A percentile compares a stretch with the other conserved stretches of the same genome.
Evolutionary conservation across 306 rosid species (phyloP).

Genomic region (Vachellia pachyceras): DNA sequence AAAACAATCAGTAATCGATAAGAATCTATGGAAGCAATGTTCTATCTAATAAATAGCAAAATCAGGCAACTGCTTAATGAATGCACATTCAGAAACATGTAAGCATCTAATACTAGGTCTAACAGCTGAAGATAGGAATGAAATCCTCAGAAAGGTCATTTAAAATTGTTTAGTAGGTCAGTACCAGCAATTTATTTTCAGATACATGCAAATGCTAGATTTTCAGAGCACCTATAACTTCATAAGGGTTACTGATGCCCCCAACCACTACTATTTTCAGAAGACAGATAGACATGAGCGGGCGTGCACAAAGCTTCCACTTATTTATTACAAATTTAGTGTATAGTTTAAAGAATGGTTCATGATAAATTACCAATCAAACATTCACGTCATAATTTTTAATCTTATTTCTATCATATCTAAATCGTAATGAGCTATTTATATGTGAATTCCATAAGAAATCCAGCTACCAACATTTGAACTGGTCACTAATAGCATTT

Average conservation of each 20-base stretch:
- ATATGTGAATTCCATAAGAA: background rate
- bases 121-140: background rate
- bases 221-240: constrained; percentile 9
- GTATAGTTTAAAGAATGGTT: background rate
- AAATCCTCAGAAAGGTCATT: constrained; percentile 2
- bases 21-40: background rate
- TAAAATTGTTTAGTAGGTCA: background rate
- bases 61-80: constrained; percentile 9
- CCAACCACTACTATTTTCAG: background rate
- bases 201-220: constrained; percentile 4
- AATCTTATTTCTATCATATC: background rate
- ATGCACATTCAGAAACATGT: constrained; percentile 8
- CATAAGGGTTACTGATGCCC: constrained; percentile 11
- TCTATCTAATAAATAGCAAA: constrained; percentile 4
- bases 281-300: background rate
- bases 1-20: constrained; percentile 11
- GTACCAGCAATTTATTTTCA: background rate
- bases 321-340: background rate
- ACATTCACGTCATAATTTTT: background rate
- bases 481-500: background rate
- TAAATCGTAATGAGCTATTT: background rate
- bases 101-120: background rate
- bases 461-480: background rate
- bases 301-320: constrained; percentile 14
- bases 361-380: background rate